Conservation (phyloP, 2,329 filamentous ascomycete genomes). For the Pyricularia sp. region DNA sequence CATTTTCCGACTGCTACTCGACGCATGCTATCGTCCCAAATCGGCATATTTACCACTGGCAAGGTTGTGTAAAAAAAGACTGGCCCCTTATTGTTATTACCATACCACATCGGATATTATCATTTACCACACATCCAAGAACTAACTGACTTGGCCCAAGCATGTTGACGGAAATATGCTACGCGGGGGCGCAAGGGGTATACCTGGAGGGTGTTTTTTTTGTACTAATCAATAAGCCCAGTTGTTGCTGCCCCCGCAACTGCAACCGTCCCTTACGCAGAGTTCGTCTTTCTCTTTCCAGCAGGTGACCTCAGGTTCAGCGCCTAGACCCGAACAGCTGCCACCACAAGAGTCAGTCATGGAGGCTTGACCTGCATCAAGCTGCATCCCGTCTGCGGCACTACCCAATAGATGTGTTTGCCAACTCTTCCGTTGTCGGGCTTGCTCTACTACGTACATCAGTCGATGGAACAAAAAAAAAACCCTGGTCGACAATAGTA, state of each 20-base stretch:
- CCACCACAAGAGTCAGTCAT: background rate
- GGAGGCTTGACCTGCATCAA: background rate
- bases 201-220: too few species aligned
- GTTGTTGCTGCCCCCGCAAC: background rate
- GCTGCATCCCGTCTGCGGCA: background rate
- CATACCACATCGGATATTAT: background rate
- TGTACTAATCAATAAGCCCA: background rate
- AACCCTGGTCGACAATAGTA: background rate
- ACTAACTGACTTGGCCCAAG: background rate
- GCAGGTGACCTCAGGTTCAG: background rate
- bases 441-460: background rate
- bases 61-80: background rate
- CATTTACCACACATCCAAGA: background rate
- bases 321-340: background rate
- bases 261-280: background rate
- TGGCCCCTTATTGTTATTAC: background rate
- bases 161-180: background rate
- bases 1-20: background rate
- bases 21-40: background rate
- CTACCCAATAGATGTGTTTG: background rate
- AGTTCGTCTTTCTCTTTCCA: background rate
- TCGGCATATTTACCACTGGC: too few species aligned
- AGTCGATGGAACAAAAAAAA: background rate
- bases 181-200: background rate
- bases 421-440: background rate